Evolutionary conservation across 768 basidiomycete species (phyloP), one percentile per base, ranked within the genome.

Genomic region (Hygrocybe punicea): DNA sequence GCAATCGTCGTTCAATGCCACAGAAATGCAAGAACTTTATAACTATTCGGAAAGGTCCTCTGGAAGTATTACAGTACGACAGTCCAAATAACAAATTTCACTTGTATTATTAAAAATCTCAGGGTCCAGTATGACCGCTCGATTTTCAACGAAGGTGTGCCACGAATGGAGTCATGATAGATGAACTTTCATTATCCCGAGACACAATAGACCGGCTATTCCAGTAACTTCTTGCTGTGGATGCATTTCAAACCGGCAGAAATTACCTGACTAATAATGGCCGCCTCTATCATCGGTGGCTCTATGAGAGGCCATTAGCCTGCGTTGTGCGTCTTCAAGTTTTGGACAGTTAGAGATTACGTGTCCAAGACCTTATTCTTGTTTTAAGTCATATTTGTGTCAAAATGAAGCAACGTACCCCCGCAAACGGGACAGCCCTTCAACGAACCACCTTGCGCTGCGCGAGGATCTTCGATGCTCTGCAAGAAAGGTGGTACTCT

Each of bases 391-490:
- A 55, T 14, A 24, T 37, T 53, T 33, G 8, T 33, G 4, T 16
- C 2, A 39, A 19, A 46, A 35, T 21, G 35, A 14, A 46, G 36
- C 16, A 23, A 69, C 78, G 51, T 67, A 87, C 92, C 96, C 69
- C 97, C 97, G 76, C 97, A 99, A 39, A 98, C 93, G 1, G 93
- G 87, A 74, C 97, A 99, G 16, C 95, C 94, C 60, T 85, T 90
- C 57, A 93, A 70, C 2, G 83, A 78, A 11, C 85, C 89, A 16
- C 89, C 90, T 66, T 89, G 87, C 1, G 81, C 84, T 1, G 84
- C 86, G 42, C 92, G 85, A 9, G 94, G 91, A 72, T 98, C 97
- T 36, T 98, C 95, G 57, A 98, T 86, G 2, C 85, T 88, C 55
- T 81, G 74, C 62, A 99, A 73, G 78, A 98, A 98, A 19, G 92